Conservation (phyloP, 352 stramenopile species). For the Phytophthora chlamydospora region DNA sequence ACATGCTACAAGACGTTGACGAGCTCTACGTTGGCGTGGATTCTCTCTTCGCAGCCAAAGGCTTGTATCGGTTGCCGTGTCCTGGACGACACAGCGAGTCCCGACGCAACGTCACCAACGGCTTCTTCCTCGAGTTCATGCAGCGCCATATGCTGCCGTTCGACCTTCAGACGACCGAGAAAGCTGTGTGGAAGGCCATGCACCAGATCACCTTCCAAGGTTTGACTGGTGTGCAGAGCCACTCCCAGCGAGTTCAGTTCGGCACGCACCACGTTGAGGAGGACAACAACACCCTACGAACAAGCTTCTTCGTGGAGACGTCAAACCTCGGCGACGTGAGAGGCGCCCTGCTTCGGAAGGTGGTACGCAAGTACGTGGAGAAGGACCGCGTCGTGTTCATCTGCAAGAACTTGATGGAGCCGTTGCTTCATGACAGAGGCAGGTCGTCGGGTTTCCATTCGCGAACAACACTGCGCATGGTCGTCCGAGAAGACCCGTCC, state of each 20-base stretch:
- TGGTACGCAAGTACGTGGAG: slow-evolving; percentile 30
- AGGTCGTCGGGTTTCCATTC: slow-evolving; percentile 4
- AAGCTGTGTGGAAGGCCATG: slow-evolving; percentile 19
- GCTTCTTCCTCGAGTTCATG: slow-evolving; percentile 35
- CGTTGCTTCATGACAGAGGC: slow-evolving; percentile 1
- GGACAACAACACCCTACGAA: slow-evolving; percentile 10
- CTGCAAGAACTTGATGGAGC: slow-evolving; percentile 26
- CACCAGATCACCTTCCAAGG: slow-evolving; percentile 1
- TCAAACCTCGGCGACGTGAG: not conserved
- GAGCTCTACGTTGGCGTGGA: slow-evolving; percentile 32
- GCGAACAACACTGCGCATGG: slow-evolving; percentile 20
- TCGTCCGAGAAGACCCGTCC: slow-evolving; percentile 4
- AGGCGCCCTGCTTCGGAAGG: slow-evolving; percentile 12
- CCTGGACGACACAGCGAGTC: slow-evolving; percentile 26
- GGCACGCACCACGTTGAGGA: slow-evolving; percentile 13
- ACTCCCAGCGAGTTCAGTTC: not conserved
- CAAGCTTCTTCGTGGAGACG: slow-evolving; percentile 5
- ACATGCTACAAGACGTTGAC: slow-evolving; percentile 26
- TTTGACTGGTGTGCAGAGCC: not conserved
- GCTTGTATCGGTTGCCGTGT: slow-evolving; percentile 21
- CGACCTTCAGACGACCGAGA: slow-evolving; percentile 2
- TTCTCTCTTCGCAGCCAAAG: slow-evolving; percentile 18
- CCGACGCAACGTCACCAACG: slow-evolving; percentile 17
- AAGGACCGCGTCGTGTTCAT: slow-evolving; percentile 27
- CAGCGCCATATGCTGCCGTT: slow-evolving; percentile 36